Evolutionary conservation across 176 grass and related monocot species (phyloP), one percentile per base, ranked within the genome.

Genomic region (Microstegium vimineum): DNA sequence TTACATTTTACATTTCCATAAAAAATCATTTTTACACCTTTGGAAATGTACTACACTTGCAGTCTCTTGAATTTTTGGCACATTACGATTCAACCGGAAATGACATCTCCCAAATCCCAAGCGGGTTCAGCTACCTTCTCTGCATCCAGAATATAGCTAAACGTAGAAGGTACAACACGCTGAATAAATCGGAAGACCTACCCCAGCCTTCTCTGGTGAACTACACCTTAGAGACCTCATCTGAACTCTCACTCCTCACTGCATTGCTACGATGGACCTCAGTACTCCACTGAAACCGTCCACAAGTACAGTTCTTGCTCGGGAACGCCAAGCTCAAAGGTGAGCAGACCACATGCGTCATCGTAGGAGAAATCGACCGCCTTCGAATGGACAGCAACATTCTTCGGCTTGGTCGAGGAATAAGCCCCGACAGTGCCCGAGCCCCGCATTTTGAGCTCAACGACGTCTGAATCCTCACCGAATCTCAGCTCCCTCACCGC

Each of bases 361-460:
- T 90, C 66, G 70, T 97, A 94, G 8, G 15, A 69, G 72, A 94
- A 97, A 11, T 43, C 81, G 1, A 75, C 51, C 27, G 16, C 74
- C 71, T 56, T 62, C 1, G 74, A 85, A 75, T 89, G 87, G 5
- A 97, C 71, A 0, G 54, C 25, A 16, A 91, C 73, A 67, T 32
- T 79, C 78, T 22, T 85, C 1, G 91, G 91, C 60, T 5, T 83
- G n/a, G 70, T 46, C 3, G 91, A 97, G 73, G 84, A 89, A 66
- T 97, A 97, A 17, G 81, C 70, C 26, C 91, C 91, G 10, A 84
- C 46, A 3, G 8, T 87, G 25, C 94, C 91, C 0, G 86, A 62
- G 4, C 91, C 91, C 2, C 77, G 80, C 27, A 91, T n/a, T 51
- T 71, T 81, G 18, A 93, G 9, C 81, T 83, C 70, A 42, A 42